Evolutionary conservation across 176 grass and related monocot genomes (phyloP), one percentile per base, ranked within the genome.

Genomic region (Lolium multiflorum): DNA sequence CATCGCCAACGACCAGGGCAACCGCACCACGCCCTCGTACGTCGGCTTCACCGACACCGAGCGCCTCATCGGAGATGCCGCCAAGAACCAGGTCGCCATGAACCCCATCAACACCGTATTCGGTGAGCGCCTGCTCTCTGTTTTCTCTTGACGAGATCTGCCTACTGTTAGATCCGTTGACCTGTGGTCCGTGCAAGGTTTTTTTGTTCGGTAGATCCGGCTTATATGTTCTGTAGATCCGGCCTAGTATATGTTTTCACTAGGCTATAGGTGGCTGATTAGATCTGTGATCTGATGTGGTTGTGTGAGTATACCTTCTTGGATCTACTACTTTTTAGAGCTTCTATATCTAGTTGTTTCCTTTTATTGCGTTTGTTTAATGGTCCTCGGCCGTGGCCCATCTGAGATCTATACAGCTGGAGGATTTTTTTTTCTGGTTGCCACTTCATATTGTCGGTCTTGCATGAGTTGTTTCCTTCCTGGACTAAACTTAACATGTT

Each of bases 1-100:
- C 88, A 90, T 95, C 82, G 90, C 93, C 74, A 95, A 95, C 62
- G 90, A 95, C 88, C 90, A 95, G 85, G 93, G 93, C 2, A 95
- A 95, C 60, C 93, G 85, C 69, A 95, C 93, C 46, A 95, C 90
- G 25, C 93, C 90, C 3, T 95, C 93, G 2, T 92, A 92, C 57
- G 93, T 95, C 26, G 93, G 69, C 9, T 90, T 92, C 90, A 95
- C 85, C 15, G 93, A 95, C 90, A 60, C 88, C 4, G 93, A 95
- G 85, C 85, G 88, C 11, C 93, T 95, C 79, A 92, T 95, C 75
- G 93, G 93, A 25, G 87, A 89, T 80, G 76, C 87, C 14, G 87
- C 87, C 55, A 89, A 89, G 87, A 89, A 89, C 87, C 87, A 89
- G 87, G 87, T 89, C 82, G 82, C 87, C 82, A 89, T 89, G 87